Evolutionary conservation across 2,329 filamentous ascomycete species (phyloP), one percentile per base, ranked within the genome.

Genomic region (Trichoderma afroharzianum): DNA sequence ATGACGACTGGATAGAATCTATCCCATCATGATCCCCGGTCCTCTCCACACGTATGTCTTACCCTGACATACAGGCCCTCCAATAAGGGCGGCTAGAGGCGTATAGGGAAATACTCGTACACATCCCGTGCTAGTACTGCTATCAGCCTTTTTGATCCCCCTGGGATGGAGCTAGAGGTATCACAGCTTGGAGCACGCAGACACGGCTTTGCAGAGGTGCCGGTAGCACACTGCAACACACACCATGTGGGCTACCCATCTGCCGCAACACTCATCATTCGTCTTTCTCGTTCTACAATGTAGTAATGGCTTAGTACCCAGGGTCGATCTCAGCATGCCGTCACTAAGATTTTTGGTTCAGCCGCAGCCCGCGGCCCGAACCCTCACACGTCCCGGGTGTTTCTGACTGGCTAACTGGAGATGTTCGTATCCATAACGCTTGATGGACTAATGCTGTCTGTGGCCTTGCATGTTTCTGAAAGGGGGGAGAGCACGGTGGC

Each of bases 291-390:
- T 61, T 61, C 57, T 39, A 47, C 63, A 30, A 57, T 53, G 28
- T 50, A 4, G 55, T 58, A 33, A 30, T 68, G 32, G 36, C 21
- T 53, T 53, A 32, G 21, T n/a, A 33, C 26, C 58, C 63, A 71
- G 63, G 43, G 70, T 63, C 70, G 63, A 71, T 71, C 70, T 68
- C 36, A 47, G 70, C 24, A 63, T 63, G 70, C 43, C 24, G 47
- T 43, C 57, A 32, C 70, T 53, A 50, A 58, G 43, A 43, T 62
- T 63, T 62, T 6, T 68, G 63, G 26, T 32, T 55, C 71, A 59
- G 57, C 36, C 59, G 66, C 50, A 39, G 66, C 9, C 59, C 53
- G 59, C 71, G 71, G 71, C 63, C 66, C 71, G 71, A 70, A 32
- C 66, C 71, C 71, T 59, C 66, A 64, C 36, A 53, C n/a, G 24